Conservation (phyloP, 768 basidiomycete genomes). For the Coprinellus micaceus region DNA sequence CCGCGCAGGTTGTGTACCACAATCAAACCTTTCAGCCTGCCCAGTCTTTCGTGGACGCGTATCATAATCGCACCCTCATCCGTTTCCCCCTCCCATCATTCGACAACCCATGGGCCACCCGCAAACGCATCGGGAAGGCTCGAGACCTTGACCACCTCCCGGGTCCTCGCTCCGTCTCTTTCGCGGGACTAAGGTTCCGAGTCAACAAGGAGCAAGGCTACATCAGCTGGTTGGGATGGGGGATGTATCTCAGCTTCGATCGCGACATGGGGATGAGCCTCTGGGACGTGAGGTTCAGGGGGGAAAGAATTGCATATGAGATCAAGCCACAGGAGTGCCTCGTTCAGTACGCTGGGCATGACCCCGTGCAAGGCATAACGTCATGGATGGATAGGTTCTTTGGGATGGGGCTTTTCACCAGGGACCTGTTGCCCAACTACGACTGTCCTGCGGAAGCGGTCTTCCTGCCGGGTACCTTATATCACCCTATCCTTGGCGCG, state of each 20-base stretch:
- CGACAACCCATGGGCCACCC: slow-evolving; percentile 45
- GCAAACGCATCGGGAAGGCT: slow-evolving; percentile 34
- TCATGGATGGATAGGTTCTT: slow-evolving; percentile 64
- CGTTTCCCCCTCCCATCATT: slow-evolving; percentile 31
- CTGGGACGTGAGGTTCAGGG: slow-evolving; percentile 56
- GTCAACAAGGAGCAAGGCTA: slow-evolving; percentile 50
- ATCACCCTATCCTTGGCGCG: slow-evolving; percentile 38
- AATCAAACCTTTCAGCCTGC: slow-evolving; percentile 48
- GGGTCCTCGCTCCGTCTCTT: slow-evolving; percentile 60
- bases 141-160: slow-evolving; percentile 61
- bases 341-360: slow-evolving; percentile 53
- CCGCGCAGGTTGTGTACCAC: slow-evolving; percentile 60
- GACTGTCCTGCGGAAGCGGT: slow-evolving; percentile 64
- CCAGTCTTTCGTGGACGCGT: slow-evolving; percentile 51
- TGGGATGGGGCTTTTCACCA: slow-evolving; percentile 54
- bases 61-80: slow-evolving; percentile 48
- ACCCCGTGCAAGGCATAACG: slow-evolving; percentile 58
- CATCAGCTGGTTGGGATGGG: slow-evolving; percentile 70
- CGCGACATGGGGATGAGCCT: slow-evolving; percentile 63
- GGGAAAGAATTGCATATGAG: slow-evolving; percentile 61
- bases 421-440: slow-evolving; percentile 63
- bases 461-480: slow-evolving; percentile 56
- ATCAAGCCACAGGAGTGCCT: slow-evolving; percentile 60
- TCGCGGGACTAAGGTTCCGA: slow-evolving; percentile 55
- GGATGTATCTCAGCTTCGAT: slow-evolving; percentile 57